Base-by-base conservation (phyloP, 116 monocot species). In the Zostera marina region DNA sequence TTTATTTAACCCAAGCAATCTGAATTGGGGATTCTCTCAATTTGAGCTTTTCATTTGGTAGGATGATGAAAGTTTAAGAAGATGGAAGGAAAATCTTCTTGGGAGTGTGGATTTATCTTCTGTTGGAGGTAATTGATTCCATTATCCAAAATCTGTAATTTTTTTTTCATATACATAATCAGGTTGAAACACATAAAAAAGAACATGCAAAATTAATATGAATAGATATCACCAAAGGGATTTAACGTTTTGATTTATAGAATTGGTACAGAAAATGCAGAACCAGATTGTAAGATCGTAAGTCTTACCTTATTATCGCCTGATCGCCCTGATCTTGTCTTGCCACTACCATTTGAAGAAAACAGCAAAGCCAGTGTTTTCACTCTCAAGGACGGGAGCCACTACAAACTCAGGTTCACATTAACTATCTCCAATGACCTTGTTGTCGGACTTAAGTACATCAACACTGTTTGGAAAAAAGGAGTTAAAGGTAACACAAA, bases 41-140 rank as follows among this genome's bases (percentile, higher is more conserved):
- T 26, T 53, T 17, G 8, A 8, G 15, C 4, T 9, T 57, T 25
- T 57, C 40, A 17, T 59, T 43, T 5, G 15, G 22, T 61, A 91
- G 87, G 92, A 92, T 71, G 92, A 92, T 66, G 92, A 92, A 74
- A 92, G 92, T 65, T 53, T 92, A 44, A 77, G 83, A 68, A 82
- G 71, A 66, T 92, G 92, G 92, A 92, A 92, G 74, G 83, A 92
- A 41, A 74, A 82, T 42, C 83, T 92, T 7, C 83, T 92, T 16
- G 87, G 81, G 3, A 70, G 62, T 47, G 87, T 92, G 16, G 87
- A 92, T 73, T 54, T 87, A 22, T 47, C 65, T 44, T 65, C 80
- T 58, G 79, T 85, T 58, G 86, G 91, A 82, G 91, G 91, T 82
- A 62, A 44, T 58, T 22, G 5, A 32, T 32, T 32, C 32, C 70